Evolutionary conservation across 805 yeast genomes (phyloP).

Genomic region (Kluyveromyces dobzhanskii): DNA sequence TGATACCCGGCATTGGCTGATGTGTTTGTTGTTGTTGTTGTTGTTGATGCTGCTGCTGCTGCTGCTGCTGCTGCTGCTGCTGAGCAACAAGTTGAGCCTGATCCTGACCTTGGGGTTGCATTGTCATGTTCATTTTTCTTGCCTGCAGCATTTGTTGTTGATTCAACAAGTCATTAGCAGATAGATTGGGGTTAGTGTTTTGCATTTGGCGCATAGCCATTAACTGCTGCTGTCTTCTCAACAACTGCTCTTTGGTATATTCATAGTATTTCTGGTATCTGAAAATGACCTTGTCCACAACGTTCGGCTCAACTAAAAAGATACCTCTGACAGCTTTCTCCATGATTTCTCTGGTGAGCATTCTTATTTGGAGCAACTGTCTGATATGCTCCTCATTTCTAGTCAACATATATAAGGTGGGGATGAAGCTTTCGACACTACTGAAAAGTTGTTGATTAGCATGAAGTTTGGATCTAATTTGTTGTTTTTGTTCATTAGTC

Average conservation of each 20-base stretch:
- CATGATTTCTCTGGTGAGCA: conserved; percentile 67
- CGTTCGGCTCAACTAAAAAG: conserved; percentile 64
- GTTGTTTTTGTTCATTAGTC: conserved; percentile 54
- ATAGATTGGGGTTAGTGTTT: conserved; percentile 15
- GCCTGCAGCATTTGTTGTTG: conserved; percentile 18
- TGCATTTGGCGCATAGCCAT: conserved; percentile 29
- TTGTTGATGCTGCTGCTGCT: conserved; percentile 12
- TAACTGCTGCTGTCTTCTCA: conserved; percentile 31
- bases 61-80: conserved; percentile 11
- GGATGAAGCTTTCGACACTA: conserved; percentile 66
- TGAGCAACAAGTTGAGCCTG: conserved; percentile 10
- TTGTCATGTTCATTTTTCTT: conserved; percentile 21
- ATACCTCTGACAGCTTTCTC: conserved; percentile 59
- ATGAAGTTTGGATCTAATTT: conserved; percentile 45
- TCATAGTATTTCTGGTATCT: conserved; percentile 71
- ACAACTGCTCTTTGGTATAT: conserved; percentile 59
- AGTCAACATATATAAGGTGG: conserved; percentile 69
- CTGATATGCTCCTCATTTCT: conserved; percentile 69
- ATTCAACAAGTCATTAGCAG: conserved; percentile 9
- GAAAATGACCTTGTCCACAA: conserved; percentile 57
- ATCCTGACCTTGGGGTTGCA: conserved; percentile 9
- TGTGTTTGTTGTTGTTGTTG: neutral
- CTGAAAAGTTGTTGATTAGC: conserved; percentile 45
- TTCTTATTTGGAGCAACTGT: conserved; percentile 67
- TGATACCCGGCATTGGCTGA: conserved; percentile 11